Percentiles rank a stretch among this genome's conserved stretches.
Evolutionary conservation across 768 basidiomycete species (phyloP).

Genomic region (Clavaria fumosa): DNA sequence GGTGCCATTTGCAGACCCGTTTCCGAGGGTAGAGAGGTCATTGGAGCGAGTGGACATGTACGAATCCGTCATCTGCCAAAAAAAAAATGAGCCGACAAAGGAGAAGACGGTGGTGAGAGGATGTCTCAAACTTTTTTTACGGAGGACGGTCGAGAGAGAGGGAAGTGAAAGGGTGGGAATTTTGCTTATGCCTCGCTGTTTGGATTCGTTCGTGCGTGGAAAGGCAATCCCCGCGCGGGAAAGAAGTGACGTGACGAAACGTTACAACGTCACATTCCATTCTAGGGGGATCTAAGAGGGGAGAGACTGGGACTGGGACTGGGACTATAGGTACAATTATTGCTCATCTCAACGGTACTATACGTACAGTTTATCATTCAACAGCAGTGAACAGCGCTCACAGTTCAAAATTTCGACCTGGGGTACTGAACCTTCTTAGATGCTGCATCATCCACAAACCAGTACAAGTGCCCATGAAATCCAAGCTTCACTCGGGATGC

Average conservation of each 20-base stretch:
- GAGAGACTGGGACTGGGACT: no score
- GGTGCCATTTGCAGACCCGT: slow-evolving; percentile 47
- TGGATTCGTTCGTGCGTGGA: no score
- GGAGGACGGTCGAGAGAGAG: slow-evolving; percentile 15
- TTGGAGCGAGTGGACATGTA: slow-evolving; percentile 55
- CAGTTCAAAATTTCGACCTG: slow-evolving; percentile 27
- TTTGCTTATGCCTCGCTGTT: no score
- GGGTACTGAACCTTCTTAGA: slow-evolving; percentile 43
- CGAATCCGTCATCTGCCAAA: slow-evolving; percentile 55
- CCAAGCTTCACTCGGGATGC: slow-evolving; percentile 68
- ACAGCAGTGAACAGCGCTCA: background rate
- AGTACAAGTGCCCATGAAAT: slow-evolving; percentile 73
- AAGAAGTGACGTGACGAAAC: no score
- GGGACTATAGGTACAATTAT: no score
- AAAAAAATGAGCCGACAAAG: slow-evolving; percentile 14
- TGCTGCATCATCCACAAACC: slow-evolving; percentile 90
- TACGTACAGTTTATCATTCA: slow-evolving; percentile 1
- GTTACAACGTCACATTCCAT: no score
- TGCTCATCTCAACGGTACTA: no score
- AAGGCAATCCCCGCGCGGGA: no score
- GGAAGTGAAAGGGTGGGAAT: slow-evolving; percentile 17
- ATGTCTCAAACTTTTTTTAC: background rate
- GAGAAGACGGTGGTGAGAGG: no score
- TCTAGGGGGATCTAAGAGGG: no score
- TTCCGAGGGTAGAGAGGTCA: slow-evolving; percentile 35